Evolutionary conservation across 1,284 basidiomycete species (phyloP).

Genomic region (Wolfiporia cocos): DNA sequence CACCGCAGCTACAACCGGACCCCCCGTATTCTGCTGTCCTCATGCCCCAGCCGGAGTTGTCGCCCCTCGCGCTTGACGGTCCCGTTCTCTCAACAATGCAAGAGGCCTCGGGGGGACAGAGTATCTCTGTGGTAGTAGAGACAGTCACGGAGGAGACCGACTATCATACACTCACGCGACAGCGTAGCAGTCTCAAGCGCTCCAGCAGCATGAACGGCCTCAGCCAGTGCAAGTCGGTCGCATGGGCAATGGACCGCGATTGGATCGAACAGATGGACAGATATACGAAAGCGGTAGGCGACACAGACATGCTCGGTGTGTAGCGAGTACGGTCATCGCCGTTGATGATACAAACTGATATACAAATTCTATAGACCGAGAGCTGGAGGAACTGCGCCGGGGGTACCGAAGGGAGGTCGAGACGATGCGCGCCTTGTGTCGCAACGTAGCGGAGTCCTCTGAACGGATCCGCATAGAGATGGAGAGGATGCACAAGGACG

Average conservation of each 20-base stretch:
- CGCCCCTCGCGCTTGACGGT: constrained; percentile 17
- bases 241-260: constrained; percentile 65
- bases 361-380: constrained; percentile 34
- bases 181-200: constrained; percentile 59
- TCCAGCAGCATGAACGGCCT: constrained; percentile 34
- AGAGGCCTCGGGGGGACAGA: constrained; percentile 17
- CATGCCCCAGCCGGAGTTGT: constrained; percentile 13
- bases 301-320: constrained; percentile 52
- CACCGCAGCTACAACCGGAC: too few species aligned
- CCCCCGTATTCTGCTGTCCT: constrained; percentile 9
- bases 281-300: constrained; percentile 45
- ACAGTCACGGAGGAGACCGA: too few species aligned
- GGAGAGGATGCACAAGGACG: constrained; percentile 43
- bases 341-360: too few species aligned
- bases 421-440: constrained; percentile 47
- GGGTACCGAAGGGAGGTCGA: constrained; percentile 55
- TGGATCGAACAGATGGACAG: constrained; percentile 49
- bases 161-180: constrained; percentile 35
- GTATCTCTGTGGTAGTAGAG: too few species aligned
- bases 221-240: constrained; percentile 60
- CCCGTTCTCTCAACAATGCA: constrained; percentile 25
- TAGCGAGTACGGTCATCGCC: not conserved
- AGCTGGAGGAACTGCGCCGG: constrained; percentile 49
- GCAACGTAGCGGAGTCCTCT: constrained; percentile 47
- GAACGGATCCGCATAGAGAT: constrained; percentile 48